Conservation (phyloP, 345 rosid genomes). For the Trapa bicornis region DNA sequence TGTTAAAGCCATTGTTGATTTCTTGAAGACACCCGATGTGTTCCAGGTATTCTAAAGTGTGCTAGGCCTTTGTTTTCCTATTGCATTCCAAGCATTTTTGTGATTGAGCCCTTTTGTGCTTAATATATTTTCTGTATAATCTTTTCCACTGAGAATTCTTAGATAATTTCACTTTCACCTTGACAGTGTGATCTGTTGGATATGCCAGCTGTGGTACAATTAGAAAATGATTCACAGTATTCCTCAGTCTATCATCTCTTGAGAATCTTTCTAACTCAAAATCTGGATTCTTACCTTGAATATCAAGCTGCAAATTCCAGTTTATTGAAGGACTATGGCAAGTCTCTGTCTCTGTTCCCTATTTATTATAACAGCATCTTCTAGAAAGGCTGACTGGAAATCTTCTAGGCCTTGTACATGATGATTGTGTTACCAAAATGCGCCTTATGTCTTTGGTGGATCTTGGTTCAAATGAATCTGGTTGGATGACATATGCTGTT, state of each 20-base stretch:
- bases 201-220: constrained; percentile 71
- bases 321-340: constrained; percentile 66
- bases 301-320: constrained; percentile 64
- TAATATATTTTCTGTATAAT: neutral
- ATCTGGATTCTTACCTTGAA: constrained; percentile 62
- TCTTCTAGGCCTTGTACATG: constrained; percentile 64
- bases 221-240: constrained; percentile 71
- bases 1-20: constrained; percentile 55
- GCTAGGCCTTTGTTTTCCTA: no score
- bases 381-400: no score
- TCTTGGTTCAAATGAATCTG: constrained; percentile 57
- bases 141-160: neutral
- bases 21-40: constrained; percentile 73
- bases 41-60: constrained; percentile 74
- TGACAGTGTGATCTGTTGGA: constrained; percentile 90
- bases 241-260: constrained; percentile 67
- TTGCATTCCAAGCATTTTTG: neutral
- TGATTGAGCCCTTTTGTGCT: neutral
- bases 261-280: constrained; percentile 71
- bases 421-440: constrained; percentile 83
- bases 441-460: constrained; percentile 72
- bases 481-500: constrained; percentile 53
- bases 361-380: no score
- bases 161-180: neutral
- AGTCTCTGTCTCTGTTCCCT: neutral